Conservation (phyloP, 805 yeast genomes). For the Candida silvatica region DNA sequence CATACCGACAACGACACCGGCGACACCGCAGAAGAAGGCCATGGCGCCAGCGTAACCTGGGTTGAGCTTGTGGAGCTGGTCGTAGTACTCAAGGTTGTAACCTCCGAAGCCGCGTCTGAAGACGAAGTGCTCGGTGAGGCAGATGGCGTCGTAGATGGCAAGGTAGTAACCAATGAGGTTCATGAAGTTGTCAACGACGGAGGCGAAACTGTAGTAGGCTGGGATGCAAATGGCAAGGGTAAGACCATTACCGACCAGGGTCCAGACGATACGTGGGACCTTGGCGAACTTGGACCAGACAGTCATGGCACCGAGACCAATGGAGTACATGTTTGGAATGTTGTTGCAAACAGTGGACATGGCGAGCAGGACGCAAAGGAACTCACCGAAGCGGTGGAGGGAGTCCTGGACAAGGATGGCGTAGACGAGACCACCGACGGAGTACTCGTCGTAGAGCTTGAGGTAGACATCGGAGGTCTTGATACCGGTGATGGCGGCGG, state of each 20-base stretch:
- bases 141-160: slow-evolving; percentile 72
- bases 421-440: slow-evolving; percentile 78
- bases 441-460: slow-evolving; percentile 40
- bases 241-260: slow-evolving; percentile 62
- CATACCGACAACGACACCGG: slow-evolving; percentile 86
- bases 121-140: slow-evolving; percentile 76
- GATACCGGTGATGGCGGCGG: slow-evolving; percentile 73
- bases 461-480: slow-evolving; percentile 36
- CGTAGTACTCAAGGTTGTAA: slow-evolving; percentile 57
- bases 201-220: slow-evolving; percentile 65
- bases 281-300: slow-evolving; percentile 65
- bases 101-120: slow-evolving; percentile 55
- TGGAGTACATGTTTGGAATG: slow-evolving; percentile 90
- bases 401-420: slow-evolving; percentile 72
- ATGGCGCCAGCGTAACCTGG: slow-evolving; percentile 70
- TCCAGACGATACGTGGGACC: slow-evolving; percentile 82
- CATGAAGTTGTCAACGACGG: slow-evolving; percentile 82
- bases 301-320: slow-evolving; percentile 81
- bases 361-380: slow-evolving; percentile 78
- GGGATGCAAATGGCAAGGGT: slow-evolving; percentile 86
- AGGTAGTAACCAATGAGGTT: slow-evolving; percentile 86
- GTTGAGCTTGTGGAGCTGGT: slow-evolving; percentile 52
- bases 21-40: slow-evolving; percentile 77
- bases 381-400: slow-evolving; percentile 82
- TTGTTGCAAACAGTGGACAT: slow-evolving; percentile 86